Conservation (phyloP, 495 filamentous ascomycete genomes). For the Aspergillus egyptiacus region DNA sequence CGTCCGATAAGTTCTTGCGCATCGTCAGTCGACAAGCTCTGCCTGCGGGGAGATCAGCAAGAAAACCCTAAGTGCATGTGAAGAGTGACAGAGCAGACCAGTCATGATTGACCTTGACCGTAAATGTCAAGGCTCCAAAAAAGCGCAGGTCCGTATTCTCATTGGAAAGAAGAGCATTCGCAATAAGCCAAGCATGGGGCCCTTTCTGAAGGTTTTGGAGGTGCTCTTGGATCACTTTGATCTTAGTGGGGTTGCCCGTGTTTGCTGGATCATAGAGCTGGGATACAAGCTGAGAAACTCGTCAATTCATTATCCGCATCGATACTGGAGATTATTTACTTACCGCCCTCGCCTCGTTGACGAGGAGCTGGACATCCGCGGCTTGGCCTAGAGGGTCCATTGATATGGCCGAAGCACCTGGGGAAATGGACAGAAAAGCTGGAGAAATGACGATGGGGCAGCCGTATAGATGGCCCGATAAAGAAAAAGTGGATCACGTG, state of each 20-base stretch:
- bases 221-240: conserved; percentile 66
- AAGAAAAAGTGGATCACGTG: conserved; percentile 22
- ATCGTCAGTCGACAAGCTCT: conserved; percentile 55
- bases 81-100: conserved; percentile 41
- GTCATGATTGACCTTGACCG: conserved; percentile 83
- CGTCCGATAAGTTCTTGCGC: conserved; percentile 59
- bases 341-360: conserved; percentile 26
- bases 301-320: background rate
- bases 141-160: conserved; percentile 71
- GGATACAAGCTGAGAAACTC: conserved; percentile 28
- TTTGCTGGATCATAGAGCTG: conserved; percentile 66
- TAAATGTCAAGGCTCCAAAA: conserved; percentile 91
- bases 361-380: conserved; percentile 22
- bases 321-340: background rate
- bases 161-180: conserved; percentile 61
- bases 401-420: conserved; percentile 21
- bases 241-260: conserved; percentile 42
- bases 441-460: conserved; percentile 5
- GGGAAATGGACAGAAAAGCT: conserved; percentile 4
- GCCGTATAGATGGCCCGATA: conserved; percentile 13
- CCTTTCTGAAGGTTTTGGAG: conserved; percentile 72
- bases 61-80: background rate
- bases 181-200: conserved; percentile 77
- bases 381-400: conserved; percentile 18
- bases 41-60: conserved; percentile 35